Conservation (phyloP, 2,329 filamentous ascomycete species). For the Colletotrichum sp. region DNA sequence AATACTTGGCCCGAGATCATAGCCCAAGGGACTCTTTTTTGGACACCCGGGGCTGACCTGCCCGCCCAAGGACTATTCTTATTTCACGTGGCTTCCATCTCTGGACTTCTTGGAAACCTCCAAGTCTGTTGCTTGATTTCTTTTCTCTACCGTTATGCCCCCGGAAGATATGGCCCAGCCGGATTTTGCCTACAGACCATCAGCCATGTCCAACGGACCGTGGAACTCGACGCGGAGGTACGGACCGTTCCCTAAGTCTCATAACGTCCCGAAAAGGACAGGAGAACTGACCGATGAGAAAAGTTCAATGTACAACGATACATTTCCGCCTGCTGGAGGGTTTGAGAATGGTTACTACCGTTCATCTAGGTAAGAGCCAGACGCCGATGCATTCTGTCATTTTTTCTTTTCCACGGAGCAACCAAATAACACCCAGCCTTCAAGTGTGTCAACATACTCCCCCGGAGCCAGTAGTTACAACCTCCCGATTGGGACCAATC, state of each 20-base stretch:
- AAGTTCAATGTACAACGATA: constrained; percentile 39
- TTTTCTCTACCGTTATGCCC: constrained; percentile 34
- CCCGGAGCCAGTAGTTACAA: constrained; percentile 33
- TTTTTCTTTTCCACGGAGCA: constrained; percentile 4
- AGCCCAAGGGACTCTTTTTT: constrained; percentile 18
- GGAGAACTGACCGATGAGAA: constrained; percentile 20
- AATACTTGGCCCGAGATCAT: constrained; percentile 21
- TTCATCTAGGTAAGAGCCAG: constrained; percentile 40
- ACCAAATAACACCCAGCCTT: constrained; percentile 36
- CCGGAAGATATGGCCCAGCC: constrained; percentile 50
- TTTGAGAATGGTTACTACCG: constrained; percentile 42
- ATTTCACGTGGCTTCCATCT: constrained; percentile 23
- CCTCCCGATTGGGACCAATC: constrained; percentile 35
- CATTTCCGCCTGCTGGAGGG: constrained; percentile 33
- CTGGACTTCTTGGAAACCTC: constrained; percentile 8
- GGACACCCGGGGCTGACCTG: constrained; percentile 22
- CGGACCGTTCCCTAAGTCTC: constrained; percentile 32
- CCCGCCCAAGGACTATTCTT: constrained; percentile 21
- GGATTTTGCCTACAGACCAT: constrained; percentile 52
- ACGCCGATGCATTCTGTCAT: background rate
- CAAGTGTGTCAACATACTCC: constrained; percentile 49
- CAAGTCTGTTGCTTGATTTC: constrained; percentile 19
- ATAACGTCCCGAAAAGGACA: background rate
- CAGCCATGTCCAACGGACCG: constrained; percentile 50
- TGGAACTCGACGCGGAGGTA: constrained; percentile 61